Base-by-base conservation (phyloP, 331 rosid species). In the Cydonia oblonga region DNA sequence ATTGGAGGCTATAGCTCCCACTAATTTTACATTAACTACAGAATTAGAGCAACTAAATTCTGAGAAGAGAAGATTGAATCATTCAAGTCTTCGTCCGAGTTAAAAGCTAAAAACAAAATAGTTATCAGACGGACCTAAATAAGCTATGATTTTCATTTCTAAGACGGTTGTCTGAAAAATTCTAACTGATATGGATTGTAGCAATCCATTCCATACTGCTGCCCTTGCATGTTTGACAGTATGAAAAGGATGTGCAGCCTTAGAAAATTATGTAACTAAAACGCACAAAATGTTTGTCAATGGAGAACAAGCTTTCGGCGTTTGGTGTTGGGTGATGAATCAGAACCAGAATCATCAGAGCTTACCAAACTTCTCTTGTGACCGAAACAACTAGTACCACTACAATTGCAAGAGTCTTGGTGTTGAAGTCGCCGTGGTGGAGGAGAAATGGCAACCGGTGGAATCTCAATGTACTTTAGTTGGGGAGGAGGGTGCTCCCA, bases 401-500 rank as follows among this genome's bases (percentile, higher is more conserved):
- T 70, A 23, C 40, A 38, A 38, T 38, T 75, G 79, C 58, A 42
- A 20, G 85, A 56, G 56, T 81, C 79, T 64, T 28, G 81, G 44
- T 25, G 71, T 3, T 23, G 58, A 74, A 75, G 59, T 42, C 49
- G 57, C 26, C 24, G 65, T 4, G 68, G 52, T 23, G 81, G 75
- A 25, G 87, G 80, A 51, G 91, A 80, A 73, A 89, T 79, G 35
- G 81, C 68, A n/a, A 90, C 87, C 0, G 87, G 96, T 16, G 97
- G 97, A 71, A 89, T 93, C 54, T 93, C 91, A 66, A 80, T 79
- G 29, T 89, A 76, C 52, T 86, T 82, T 38, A 89, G 83, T 10
- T 70, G 90, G 62, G 97, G 98, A 57, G 98, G 98, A 6, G 98
- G 98, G 70, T 93, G 96, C 59, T 90, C 95, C 98, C 98, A 93